These are phyloP conservation scores for Phaeodactylum tricornutum DNA, from an alignment of 108 stramenopile species.

Conservation along the genomic window DNA sequence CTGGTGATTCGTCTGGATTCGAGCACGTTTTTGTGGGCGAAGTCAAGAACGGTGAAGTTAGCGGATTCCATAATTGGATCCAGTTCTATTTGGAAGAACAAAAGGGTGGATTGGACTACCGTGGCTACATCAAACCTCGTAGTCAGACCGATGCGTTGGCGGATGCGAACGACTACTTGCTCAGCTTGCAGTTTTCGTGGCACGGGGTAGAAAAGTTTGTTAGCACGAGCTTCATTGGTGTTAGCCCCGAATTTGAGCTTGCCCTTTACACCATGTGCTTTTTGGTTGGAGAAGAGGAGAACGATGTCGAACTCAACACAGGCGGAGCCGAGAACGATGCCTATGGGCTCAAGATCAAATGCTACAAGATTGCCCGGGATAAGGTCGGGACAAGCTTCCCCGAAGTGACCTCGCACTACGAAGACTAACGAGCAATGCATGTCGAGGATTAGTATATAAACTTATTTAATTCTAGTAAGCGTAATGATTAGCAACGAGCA, in stretches of 20 bases:
- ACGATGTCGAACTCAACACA: constrained; percentile 42
- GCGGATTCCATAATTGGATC: constrained; percentile 93
- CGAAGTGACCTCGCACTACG: constrained; percentile 65
- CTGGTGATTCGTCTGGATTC: constrained; percentile 79
- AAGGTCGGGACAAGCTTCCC: constrained; percentile 72
- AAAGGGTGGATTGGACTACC: constrained; percentile 72
- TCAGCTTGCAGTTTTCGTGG: constrained; percentile 86
- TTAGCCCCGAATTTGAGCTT: constrained; percentile 87
- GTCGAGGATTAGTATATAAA: too few species aligned
- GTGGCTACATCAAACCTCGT: constrained; percentile 73
- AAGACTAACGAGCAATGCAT: constrained; percentile 9
- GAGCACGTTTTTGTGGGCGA: constrained; percentile 94
- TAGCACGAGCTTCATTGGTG: constrained; percentile 71
- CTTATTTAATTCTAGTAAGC: too few species aligned
- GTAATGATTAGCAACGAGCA: too few species aligned
- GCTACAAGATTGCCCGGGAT: constrained; percentile 43
- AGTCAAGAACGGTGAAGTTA: constrained; percentile 55
- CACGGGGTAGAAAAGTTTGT: constrained; percentile 79
- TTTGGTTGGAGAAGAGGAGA: constrained; percentile 56
- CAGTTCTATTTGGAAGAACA: constrained; percentile 82
- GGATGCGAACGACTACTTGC: constrained; percentile 41
- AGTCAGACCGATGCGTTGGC: constrained; percentile 39
- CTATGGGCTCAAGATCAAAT: constrained; percentile 54
- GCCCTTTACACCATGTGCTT: constrained; percentile 84
- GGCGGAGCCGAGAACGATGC: constrained; percentile 25